Evolutionary conservation across 306 rosid species (phyloP).

Genomic region (Prunus padus): DNA sequence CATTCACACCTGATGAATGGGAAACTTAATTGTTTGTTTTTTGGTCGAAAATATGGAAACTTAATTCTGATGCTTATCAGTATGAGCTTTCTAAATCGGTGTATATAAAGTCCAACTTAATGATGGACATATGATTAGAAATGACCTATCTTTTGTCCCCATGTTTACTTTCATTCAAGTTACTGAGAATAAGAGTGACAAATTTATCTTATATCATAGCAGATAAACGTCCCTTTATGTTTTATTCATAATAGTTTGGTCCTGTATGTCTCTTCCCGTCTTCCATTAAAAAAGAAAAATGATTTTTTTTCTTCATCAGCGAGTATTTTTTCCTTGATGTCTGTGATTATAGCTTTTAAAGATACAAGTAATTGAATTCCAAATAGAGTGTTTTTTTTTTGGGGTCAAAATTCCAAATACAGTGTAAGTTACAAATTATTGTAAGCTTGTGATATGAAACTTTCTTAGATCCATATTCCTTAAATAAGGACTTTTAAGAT

Average conservation of each 20-base stretch:
- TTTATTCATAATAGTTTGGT: not conserved
- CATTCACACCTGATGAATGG: not conserved
- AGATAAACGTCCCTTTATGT: not conserved
- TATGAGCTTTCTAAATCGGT: not conserved
- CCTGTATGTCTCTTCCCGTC: not conserved
- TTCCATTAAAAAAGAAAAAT: not conserved
- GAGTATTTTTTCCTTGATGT: not conserved
- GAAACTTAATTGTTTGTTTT: no score
- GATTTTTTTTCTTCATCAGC: no score
- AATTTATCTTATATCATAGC: not conserved
- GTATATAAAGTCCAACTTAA: constrained; percentile 1
- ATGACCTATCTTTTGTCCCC: not conserved
- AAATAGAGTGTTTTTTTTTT: not conserved
- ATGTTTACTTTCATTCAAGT: not conserved
- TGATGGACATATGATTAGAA: not conserved
- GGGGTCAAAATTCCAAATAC: not conserved
- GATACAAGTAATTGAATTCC: not conserved
- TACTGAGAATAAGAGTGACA: not conserved
- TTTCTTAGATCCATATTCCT: not conserved
- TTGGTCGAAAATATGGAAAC: not conserved
- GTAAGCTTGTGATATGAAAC: not conserved
- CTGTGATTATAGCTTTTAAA: not conserved
- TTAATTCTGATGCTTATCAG: not conserved
- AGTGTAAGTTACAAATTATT: not conserved
- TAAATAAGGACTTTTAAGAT: not conserved